Base-by-base conservation (phyloP, 768 basidiomycete species). In the Boletellus sp. region DNA sequence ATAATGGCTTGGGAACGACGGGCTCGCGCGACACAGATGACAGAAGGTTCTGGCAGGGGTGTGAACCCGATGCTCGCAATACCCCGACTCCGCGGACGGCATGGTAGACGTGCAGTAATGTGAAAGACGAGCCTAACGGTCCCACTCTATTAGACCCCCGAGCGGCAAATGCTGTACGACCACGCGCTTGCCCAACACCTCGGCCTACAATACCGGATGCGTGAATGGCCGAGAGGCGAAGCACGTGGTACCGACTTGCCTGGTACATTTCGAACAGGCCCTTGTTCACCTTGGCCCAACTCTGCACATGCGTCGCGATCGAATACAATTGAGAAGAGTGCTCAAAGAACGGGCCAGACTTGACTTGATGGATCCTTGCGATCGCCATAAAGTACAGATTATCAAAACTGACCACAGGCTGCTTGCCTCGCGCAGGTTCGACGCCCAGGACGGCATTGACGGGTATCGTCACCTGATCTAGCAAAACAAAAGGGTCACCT, bases 201-300 rank as follows among this genome's bases (percentile, higher is more conserved):
- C 95, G 7, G 84, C 93, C 81, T 90, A 52, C 20, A 23, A 48
- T 23, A 20, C 49, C 24, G 19, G 31, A 15, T 31, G 41, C 48
- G 44, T 53, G 41, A 63, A 40, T 43, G 47, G 28, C 35, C 31
- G 3, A 20, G 6, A 33, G 1, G 24, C 40, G 6, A 42, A 15
- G 39, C 24, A 43, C 17, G 31, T 46, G 32, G 23, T 43, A 20
- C 31, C n/a, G 34, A 50, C 56, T 63, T 60, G 83, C 89, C 74
- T 91, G 82, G 66, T 95, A 98, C 95, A 99, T 97, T 72, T 95
- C 96, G 66, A 91, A 81, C 48, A 98, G 65, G 7, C 96, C 94
- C 32, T 79, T 78, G 68, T 93, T 89, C 33, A 93, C 92, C 70
- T 97, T 99, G 40, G 72, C 74, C 92, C 92, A 99, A 55, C 78